Base-by-base conservation (phyloP, 2,329 filamentous ascomycete genomes). In the Hypoxylon sp. region DNA sequence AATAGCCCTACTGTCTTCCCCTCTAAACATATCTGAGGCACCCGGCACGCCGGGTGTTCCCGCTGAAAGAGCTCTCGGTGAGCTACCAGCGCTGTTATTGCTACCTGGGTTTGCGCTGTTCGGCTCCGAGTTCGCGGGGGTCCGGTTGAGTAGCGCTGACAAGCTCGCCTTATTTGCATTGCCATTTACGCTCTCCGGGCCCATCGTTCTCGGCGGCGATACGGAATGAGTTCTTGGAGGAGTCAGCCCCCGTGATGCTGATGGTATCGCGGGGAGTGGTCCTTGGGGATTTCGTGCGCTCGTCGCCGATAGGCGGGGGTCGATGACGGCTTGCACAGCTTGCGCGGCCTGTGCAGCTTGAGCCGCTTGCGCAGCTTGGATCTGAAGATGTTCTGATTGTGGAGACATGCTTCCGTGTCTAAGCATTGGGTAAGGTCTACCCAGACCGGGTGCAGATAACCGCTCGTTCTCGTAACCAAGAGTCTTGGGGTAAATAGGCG, bases 1-100 rank as follows among this genome's bases (percentile, higher is more conserved):
- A 50, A 93, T 78, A 1, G 90, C 90, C 71, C 90, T 84, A 67
- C 85, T 86, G 71, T 93, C 91, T 77, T 92, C 90, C 13, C 63
- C 51, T 17, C 85, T 83, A 29, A 73, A 75, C 71, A 74, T 70
- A 35, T 73, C 74, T 22, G 66, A 64, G 13, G 60, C 78, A 58
- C 73, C 77, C 70, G 74, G 71, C 66, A 68, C 72, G 59, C 60
- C 75, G 64, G 67, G 71, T 53, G 69, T 68, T 10, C 65, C 72
- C 13, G 66, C 77, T 71, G 78, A 78, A 69, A 73, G 78, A 70
- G 76, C 70, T 71, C 84, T 81, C 9, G 85, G 84, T 55, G 87
- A 90, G 71, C 84, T 87, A 69, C 77, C 76, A 6, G 80, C 82
- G 72, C 84, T 84, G 47, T 73, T 81, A 52, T 71, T 81, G 74